Base-by-base conservation (phyloP, 768 basidiomycete genomes). In the Boletus sp. region DNA sequence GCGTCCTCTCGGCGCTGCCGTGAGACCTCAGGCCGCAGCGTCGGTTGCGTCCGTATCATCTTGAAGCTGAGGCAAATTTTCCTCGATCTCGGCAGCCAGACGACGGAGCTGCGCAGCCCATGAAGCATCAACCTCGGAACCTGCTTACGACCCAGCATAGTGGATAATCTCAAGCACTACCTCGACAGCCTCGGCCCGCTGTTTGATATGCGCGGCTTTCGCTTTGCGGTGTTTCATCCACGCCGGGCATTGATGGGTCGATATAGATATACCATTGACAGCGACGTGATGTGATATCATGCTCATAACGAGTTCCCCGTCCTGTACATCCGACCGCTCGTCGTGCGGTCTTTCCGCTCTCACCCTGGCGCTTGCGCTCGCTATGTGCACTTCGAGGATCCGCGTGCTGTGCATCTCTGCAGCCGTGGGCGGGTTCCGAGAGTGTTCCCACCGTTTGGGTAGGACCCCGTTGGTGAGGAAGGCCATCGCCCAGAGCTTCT, bases 231-330 rank as follows among this genome's bases (percentile, higher is more conserved):
- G 83, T 64, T 87, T 86, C 75, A 84, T 84, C 96, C 96, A 99
- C 2, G 87, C 88, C 1, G 93, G 93, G 2, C 95, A 85, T 68
- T 98, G 97, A 60, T 93, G 89, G 0, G 92, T 93, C 1, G 94
- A 95, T 51, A n/a, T n/a, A n/a, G n/a, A n/a, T n/a, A 98, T 94
- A 7, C 97, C 95, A 56, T 87, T 89, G 10, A 93, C 88, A 9
- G 97, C 93, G 47, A 94, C 87, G 67, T 99, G 96, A 7, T 98
- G 77, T 1, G 93, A 84, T 84, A 99, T 92, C 0, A 95, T 99
- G 68, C 98, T 96, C 46, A 98, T 70, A 67, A 90, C n/a, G n/a
- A n/a, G n/a, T n/a, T n/a, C n/a, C n/a, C n/a, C 39, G 9, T 64
- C 25, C 37, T 64, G 53, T 8, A 57, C 32, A 27, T 66, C 62